Conservation (phyloP, 2,329 filamentous ascomycete species). For the Xylariaceae sp. region DNA sequence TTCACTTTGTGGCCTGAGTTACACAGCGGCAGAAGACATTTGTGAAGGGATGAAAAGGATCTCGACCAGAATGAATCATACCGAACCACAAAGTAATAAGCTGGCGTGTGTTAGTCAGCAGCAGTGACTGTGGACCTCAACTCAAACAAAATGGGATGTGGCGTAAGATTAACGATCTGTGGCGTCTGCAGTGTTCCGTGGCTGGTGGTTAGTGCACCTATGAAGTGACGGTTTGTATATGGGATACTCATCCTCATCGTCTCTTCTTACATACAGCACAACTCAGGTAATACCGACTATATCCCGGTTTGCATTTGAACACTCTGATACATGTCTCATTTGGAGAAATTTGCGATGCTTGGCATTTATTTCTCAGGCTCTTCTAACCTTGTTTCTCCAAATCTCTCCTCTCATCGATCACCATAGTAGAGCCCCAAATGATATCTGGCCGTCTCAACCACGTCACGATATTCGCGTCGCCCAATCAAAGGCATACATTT, state of each 20-base stretch:
- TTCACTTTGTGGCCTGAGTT: too few relatives aligned
- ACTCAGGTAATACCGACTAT: not conserved
- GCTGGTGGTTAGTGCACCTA: not conserved
- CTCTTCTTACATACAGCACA: not conserved
- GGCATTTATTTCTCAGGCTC: not conserved
- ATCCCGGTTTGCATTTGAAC: too few relatives aligned
- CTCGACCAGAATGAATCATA: too few relatives aligned
- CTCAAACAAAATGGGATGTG: too few relatives aligned
- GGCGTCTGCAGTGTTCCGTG: too few relatives aligned
- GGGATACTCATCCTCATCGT: not conserved
- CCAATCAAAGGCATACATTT: slow-evolving; percentile 12
- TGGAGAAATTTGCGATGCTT: not conserved
- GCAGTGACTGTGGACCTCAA: too few relatives aligned
- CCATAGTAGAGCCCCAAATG: not conserved
- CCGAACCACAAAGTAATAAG: too few relatives aligned
- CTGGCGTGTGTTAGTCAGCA: too few relatives aligned
- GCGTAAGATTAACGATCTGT: too few relatives aligned
- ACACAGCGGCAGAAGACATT: too few relatives aligned
- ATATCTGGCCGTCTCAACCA: slow-evolving; percentile 4
- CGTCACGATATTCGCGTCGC: slow-evolving; percentile 4
- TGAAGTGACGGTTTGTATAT: not conserved
- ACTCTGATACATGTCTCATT: too few relatives aligned
- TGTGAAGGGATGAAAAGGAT: too few relatives aligned
- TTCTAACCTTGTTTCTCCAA: slow-evolving; percentile 4
- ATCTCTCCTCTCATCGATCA: not conserved